Evolutionary conservation across 2,329 filamentous ascomycete species (phyloP).

Genomic region (Pyricularia pennisetigena): DNA sequence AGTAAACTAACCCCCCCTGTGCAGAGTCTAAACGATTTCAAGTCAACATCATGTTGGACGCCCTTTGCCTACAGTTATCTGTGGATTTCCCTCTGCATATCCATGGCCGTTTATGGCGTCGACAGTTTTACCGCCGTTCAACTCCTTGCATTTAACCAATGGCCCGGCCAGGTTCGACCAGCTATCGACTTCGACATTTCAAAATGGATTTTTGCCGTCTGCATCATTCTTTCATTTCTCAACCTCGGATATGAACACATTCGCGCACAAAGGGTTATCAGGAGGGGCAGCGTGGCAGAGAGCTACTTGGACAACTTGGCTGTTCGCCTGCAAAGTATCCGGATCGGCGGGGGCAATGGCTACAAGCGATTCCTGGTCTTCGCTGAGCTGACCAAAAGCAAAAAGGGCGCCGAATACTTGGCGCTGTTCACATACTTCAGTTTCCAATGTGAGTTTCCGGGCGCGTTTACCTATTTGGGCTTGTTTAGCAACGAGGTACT

Average conservation of each 20-base stretch:
- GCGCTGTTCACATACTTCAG: slow-evolving; percentile 86
- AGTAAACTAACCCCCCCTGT: neutral
- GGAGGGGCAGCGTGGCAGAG: slow-evolving; percentile 75
- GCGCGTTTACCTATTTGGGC: neutral
- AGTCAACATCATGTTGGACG: slow-evolving; percentile 66
- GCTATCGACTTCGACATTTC: slow-evolving; percentile 67
- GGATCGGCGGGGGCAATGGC: slow-evolving; percentile 64
- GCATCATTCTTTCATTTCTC: slow-evolving; percentile 83
- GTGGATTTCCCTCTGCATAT: slow-evolving; percentile 69
- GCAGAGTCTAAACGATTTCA: slow-evolving; percentile 62
- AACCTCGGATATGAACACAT: slow-evolving; percentile 75
- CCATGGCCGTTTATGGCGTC: slow-evolving; percentile 75
- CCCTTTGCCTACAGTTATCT: slow-evolving; percentile 77
- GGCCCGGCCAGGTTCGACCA: slow-evolving; percentile 76
- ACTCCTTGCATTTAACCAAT: slow-evolving; percentile 77
- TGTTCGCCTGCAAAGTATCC: slow-evolving; percentile 72
- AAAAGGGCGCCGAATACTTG: slow-evolving; percentile 82
- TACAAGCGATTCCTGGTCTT: slow-evolving; percentile 92
- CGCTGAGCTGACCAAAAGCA: slow-evolving; percentile 80
- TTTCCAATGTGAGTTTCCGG: slow-evolving; percentile 45
- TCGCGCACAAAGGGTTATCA: slow-evolving; percentile 71
- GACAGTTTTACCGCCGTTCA: slow-evolving; percentile 93
- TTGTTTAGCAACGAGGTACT: neutral
- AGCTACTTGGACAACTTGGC: slow-evolving; percentile 86
- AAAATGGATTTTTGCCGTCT: slow-evolving; percentile 91